Conservation (phyloP, 192 early-diverging fungal genomes). For the Kickxella alabastrina region DNA sequence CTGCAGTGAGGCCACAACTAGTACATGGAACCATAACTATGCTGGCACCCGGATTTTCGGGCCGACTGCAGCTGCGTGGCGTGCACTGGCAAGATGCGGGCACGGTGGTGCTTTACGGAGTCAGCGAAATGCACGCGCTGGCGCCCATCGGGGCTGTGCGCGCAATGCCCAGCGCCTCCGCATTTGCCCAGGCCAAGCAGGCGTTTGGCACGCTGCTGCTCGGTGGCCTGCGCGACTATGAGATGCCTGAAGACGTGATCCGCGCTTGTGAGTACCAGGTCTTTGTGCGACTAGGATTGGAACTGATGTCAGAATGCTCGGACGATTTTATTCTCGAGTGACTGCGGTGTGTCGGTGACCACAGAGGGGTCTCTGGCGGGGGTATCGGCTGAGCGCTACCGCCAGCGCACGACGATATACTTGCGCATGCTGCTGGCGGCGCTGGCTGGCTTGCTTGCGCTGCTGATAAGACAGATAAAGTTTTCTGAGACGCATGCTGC, state of each 20-base stretch:
- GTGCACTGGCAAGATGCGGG: constrained; percentile 24
- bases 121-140: constrained; percentile 15
- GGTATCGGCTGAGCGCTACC: constrained; percentile 5
- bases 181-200: constrained; percentile 20
- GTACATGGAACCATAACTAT: constrained; percentile 17
- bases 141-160: constrained; percentile 18
- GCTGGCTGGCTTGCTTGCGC: constrained; percentile 16
- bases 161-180: constrained; percentile 14
- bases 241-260: constrained; percentile 10
- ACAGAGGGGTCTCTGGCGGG: constrained; percentile 11
- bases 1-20: constrained; percentile 6
- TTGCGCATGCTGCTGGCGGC: constrained; percentile 13
- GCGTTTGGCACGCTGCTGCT: constrained; percentile 8
- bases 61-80: constrained; percentile 16
- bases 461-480: constrained; percentile 61
- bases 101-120: constrained; percentile 20
- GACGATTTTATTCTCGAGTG: constrained; percentile 16
- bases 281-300: constrained; percentile 12
- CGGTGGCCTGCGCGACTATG: constrained; percentile 13
- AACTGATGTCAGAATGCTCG: constrained; percentile 6
- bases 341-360: constrained; percentile 15
- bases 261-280: constrained; percentile 38
- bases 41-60: constrained; percentile 1
- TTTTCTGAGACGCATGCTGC: constrained; percentile 64
- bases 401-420: constrained; percentile 16